These are phyloP conservation scores for Diospyros lotus DNA, from an alignment of 148 eudicot species.

Conservation along the genomic window DNA sequence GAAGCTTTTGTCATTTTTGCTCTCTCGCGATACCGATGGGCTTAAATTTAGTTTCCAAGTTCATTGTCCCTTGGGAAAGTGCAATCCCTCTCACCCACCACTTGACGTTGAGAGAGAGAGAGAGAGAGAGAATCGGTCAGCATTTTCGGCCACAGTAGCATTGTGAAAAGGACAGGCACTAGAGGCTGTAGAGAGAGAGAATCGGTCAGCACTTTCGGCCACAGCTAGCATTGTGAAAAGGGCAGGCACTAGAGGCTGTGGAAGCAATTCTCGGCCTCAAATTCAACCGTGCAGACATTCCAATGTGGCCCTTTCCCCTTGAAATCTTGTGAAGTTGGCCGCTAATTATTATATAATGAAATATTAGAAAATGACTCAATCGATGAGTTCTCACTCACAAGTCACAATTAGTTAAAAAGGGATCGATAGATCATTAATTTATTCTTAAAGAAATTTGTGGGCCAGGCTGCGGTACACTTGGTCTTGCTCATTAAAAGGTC, in stretches of 20 bases:
- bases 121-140: not conserved
- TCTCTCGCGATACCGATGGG: not conserved
- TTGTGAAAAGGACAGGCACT: not conserved
- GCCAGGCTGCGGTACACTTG: no score
- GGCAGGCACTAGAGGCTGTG: not conserved
- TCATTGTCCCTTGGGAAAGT: not conserved
- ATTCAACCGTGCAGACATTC: no score
- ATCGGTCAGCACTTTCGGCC: not conserved
- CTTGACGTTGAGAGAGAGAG: not conserved
- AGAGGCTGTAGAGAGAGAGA: not conserved
- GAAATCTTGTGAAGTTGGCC: no score
- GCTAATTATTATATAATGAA: no score
- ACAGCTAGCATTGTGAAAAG: not conserved
- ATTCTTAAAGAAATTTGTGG: no score
- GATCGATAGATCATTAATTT: no score
- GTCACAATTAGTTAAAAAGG: no score
- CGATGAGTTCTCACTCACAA: no score
- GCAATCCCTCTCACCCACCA: constrained; percentile 11
- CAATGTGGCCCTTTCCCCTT: no score
- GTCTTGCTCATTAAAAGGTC: no score
- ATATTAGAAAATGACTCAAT: no score
- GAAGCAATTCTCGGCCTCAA: not conserved
- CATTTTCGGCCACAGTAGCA: not conserved
- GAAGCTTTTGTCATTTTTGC: not conserved
- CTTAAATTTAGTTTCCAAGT: not conserved